Evolutionary conservation across 805 yeast genomes (phyloP).

Genomic region (Candida adriatica): DNA sequence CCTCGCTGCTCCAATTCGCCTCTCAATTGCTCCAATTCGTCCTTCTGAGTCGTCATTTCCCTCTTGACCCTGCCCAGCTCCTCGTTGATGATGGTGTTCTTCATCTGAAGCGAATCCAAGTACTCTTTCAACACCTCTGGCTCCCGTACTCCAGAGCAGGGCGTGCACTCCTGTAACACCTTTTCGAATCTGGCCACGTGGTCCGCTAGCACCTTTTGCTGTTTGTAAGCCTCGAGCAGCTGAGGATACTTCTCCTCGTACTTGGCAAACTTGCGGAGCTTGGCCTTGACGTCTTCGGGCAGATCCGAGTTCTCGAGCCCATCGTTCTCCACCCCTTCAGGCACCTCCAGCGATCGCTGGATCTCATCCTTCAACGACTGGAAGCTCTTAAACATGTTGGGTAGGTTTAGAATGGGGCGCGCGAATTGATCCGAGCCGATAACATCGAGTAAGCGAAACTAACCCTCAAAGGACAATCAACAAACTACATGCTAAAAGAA

Average conservation of each 20-base stretch:
- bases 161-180: constrained; percentile 72
- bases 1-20: constrained; percentile 3
- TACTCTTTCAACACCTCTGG: constrained; percentile 64
- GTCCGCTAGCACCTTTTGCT: constrained; percentile 62
- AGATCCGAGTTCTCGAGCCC: constrained; percentile 21
- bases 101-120: constrained; percentile 53
- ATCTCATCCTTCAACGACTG: constrained; percentile 40
- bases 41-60: constrained; percentile 6
- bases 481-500: too few relatives aligned
- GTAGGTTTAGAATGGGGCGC: too few relatives aligned
- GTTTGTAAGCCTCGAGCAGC: constrained; percentile 75
- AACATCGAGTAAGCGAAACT: too few relatives aligned
- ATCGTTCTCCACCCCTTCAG: constrained; percentile 1
- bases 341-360: constrained; percentile 32
- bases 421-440: too few relatives aligned
- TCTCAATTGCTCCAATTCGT: constrained; percentile 8
- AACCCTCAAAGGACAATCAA: too few relatives aligned
- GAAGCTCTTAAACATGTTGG: background rate
- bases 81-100: constrained; percentile 50
- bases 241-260: constrained; percentile 90
- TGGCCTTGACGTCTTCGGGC: constrained; percentile 51
- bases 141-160: constrained; percentile 69
- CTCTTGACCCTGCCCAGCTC: constrained; percentile 47
- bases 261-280: constrained; percentile 68
- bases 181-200: constrained; percentile 59